Evolutionary conservation across 2,329 filamentous ascomycete genomes (phyloP), one percentile per base, ranked within the genome.

Genomic region (Drechslera avenae): DNA sequence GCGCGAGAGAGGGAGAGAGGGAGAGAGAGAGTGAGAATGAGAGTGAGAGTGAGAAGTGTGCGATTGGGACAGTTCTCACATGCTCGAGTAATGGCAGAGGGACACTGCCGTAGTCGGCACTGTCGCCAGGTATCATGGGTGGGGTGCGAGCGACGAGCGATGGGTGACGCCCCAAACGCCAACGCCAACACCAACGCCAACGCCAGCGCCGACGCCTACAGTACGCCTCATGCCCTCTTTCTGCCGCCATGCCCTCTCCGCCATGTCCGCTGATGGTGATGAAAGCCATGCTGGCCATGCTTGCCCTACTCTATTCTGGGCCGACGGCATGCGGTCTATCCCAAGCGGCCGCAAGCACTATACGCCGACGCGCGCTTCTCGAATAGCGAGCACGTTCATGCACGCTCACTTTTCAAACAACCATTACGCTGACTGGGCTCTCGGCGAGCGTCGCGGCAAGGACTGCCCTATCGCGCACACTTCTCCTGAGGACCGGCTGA

Each of bases 301-400:
- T 23, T n/a, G n/a, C n/a, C n/a, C n/a, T n/a, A n/a, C n/a, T 21
- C 19, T 21, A 21, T 21, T 21, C 19, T 21, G 46, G 46, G 40
- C 44, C 34, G 45, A 52, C 42, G 42, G 43, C 37, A 32, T 31
- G 8, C 23, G 23, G 5, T 3, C 23, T 7, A 28, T 28, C 9
- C 23, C 23, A 8, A 28, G 23, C 8, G 23, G 23, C 5, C 23
- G 23, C 26, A 19, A 19, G 31, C 19, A 39, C 37, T 31, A 17
- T 9, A 36, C 47, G 44, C 33, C 45, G 51, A 46, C 59, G 30
- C 36, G 18, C 28, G 43, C 55, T 66, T 61, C 58, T 67, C 62
- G 62, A 64, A 62, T 60, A 54, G 56, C 60, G 49, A 62, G 42
- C 42, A 50, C 46, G 39, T 67, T 67, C 49, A 69, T 72, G 68